Base-by-base conservation (phyloP, 164 flowering plant species). In the Aristolochia fimbriata region DNA sequence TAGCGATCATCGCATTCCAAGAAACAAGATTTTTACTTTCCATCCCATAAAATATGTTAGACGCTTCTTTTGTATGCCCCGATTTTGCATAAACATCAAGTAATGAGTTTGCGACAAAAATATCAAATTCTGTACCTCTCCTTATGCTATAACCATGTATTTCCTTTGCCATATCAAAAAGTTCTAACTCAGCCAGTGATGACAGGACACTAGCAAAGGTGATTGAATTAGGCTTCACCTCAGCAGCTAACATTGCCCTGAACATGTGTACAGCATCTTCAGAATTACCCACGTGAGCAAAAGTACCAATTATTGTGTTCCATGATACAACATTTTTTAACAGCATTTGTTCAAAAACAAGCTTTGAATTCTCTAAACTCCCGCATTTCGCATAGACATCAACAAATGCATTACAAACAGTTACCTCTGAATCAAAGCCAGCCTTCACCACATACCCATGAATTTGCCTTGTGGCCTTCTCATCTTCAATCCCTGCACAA, bases 321-420 rank as follows among this genome's bases (percentile, higher is more conserved):
- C 64, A 66, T 10, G 69, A 59, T 15, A 66, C 60, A 25, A 12
- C 59, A 60, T 60, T 66, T 55, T 58, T 54, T 20, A 25, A 76
- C 17, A 11, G 59, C 74, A 76, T 81, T 56, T 66, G 75, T 57
- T 62, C 73, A 56, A 85, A 85, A 45, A 72, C 76, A 20, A 43
- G 65, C 60, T 47, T 63, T 2, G 73, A 70, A 55, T 70, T 71
- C 58, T 54, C 63, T 33, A 62, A 24, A 53, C 77, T 69, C 57
- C 85, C 78, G 63, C 88, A 83, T 66, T 83, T 86, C 24, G 85
- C 88, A 70, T 80, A 86, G 12, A 65, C 76, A 76, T 85, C 88
- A 47, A 83, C 74, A 68, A 85, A 62, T 0, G 83, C 79, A 73
- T 85, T 85, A 9, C 81, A 72, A 30, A 77, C 66, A 17, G 49